Evolutionary conservation across 2,329 filamentous ascomycete species (phyloP), one percentile per base, ranked within the genome.

Genomic region (Aspergillus latus): DNA sequence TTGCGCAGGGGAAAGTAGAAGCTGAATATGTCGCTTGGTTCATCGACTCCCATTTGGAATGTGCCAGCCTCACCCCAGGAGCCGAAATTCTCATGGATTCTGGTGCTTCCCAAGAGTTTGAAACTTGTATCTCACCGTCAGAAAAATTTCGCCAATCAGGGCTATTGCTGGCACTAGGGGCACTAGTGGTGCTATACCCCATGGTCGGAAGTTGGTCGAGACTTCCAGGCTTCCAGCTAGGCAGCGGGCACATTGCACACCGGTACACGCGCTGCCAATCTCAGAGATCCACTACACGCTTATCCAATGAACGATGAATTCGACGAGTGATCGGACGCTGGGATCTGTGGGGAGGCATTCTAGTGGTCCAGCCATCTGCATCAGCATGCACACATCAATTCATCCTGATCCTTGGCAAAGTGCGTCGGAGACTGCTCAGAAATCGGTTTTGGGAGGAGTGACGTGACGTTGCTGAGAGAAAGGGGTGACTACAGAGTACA

Each of bases 271-370:
- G 10, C 30, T 34, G 30, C 30, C 30, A 34, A 34, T 34, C 30
- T 34, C 10, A 16, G 28, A 43, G 37, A n/a, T 37, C 36, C 29
- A 54, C 36, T 49, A 10, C 21, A 29, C 30, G 21, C 30, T 8
- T 21, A 36, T 15, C 49, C 54, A 57, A 49, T 57, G 32, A 29
- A 16, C 8, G 21, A 34, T 34, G 21, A 8, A n/a, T 6, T 29
- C 7, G 9, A 45, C 8, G 9, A 47, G 37, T 57, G 54, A 57
- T 57, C 54, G 48, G 54, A 57, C 15, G 21, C 54, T 49, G 37
- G 49, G 54, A 52, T 52, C 45, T 47, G 37, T 39, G 37, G 21
- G 37, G 44, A 30, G 29, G 47, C 13, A 30, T 43, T 34, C 49
- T 29, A 56, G 16, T 49, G 29, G 54, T 49, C 36, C 49, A 57